Percentiles rank a stretch among this genome's conserved stretches.
These are phyloP conservation scores for Carex littledalei DNA, from an alignment of 176 grass and related monocot genomes.

Conservation along the genomic window DNA sequence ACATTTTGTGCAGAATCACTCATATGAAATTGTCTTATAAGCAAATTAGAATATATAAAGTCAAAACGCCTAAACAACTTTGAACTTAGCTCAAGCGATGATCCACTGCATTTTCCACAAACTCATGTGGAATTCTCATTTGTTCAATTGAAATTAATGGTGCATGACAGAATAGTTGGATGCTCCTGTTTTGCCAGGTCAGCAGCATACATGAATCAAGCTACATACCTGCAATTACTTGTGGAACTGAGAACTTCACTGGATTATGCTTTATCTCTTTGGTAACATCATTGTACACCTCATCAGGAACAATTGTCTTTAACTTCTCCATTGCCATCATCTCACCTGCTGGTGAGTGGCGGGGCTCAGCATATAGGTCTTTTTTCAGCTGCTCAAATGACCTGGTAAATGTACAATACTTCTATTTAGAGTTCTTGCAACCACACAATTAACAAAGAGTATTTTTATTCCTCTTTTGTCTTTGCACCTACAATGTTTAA, in stretches of 20 bases:
- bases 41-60: background rate
- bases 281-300: constrained; percentile 48
- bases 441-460: background rate
- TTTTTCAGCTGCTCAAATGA: constrained; percentile 49
- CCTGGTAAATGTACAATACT: background rate
- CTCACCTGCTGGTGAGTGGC: constrained; percentile 6
- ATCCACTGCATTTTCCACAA: background rate
- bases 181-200: background rate
- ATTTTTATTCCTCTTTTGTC: background rate
- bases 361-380: constrained; percentile 50
- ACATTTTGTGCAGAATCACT: background rate
- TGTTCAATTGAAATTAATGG: background rate
- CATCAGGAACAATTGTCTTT: constrained; percentile 51
- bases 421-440: background rate
- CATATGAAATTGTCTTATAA: background rate
- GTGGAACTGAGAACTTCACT: constrained; percentile 57
- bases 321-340: constrained; percentile 45
- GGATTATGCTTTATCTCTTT: constrained; percentile 54
- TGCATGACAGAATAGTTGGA: background rate
- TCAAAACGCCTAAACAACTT: background rate
- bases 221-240: constrained; percentile 64
- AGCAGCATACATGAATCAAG: background rate
- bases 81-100: background rate
- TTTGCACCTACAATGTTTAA: background rate
- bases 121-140: background rate